Base-by-base conservation (phyloP, 2,329 filamentous ascomycete genomes). In the Fusarium incarnatum region DNA sequence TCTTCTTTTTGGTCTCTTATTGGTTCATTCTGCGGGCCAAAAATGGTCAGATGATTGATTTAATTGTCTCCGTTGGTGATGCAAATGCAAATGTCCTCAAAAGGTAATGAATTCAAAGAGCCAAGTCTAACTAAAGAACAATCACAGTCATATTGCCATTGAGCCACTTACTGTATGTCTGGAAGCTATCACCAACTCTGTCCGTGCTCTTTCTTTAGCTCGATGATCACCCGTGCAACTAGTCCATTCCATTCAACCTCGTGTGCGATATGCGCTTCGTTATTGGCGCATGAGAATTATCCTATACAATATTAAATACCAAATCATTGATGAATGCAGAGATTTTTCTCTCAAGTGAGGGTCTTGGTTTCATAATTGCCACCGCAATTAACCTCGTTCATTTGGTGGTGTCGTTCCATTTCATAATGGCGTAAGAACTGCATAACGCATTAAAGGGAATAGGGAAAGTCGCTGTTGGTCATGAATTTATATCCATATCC, bases 161-260 rank as follows among this genome's bases (percentile, higher is more conserved):
- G 40, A 28, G 20, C 10, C 15, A 34, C 44, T 40, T 48, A 23
- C 23, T 25, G 41, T 50, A n/a, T 27, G 16, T 22, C 20, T 23
- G 9, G 27, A 53, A 37, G 22, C 22, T 27, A 23, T 55, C 23
- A 25, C 20, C 20, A 67, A 67, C 62, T 48, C 25, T 41, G 67
- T 69, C 66, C 52, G 61, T 68, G 67, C 67, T 53, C 45, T n/a
- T 22, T 45, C n/a, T 50, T 48, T 68, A 71, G 68, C 52, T 55
- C 34, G 44, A 56, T 56, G 44, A 68, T 60, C 63, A 41, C 46
- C 57, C 45, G 28, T 44, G 44, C 32, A 28, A 41, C 67, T 56
- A 56, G 46, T 53, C 41, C 40, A 47, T 68, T 54, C 63, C 52
- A 32, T 50, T 60, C 47, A 64, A 30, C 59, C 68, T 60, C 68